phyloP scores from a whole-genome alignment of 805 yeast species.

The Candida dendrica region DNA sequence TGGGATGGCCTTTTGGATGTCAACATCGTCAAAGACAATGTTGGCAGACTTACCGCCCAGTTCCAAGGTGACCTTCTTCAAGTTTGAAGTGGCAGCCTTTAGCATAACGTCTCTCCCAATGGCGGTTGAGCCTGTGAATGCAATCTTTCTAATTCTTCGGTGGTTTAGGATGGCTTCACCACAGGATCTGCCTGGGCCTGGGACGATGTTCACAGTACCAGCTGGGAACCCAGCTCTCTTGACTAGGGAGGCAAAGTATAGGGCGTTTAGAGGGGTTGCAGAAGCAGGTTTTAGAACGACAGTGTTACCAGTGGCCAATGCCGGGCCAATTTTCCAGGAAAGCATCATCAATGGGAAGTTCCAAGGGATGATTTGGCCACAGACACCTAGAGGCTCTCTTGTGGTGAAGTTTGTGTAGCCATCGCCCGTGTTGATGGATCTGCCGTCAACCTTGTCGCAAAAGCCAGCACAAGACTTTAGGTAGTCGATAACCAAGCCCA shows the following conservation, averaged over 20 bases:
- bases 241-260: constrained; percentile 44
- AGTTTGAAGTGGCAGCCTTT: constrained; percentile 51
- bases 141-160: constrained; percentile 51
- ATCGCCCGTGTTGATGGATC: constrained; percentile 40
- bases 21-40: constrained; percentile 55
- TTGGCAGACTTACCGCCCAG: constrained; percentile 68
- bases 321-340: constrained; percentile 65
- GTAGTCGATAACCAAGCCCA: constrained; percentile 37
- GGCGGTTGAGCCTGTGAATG: constrained; percentile 64
- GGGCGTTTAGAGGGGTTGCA: constrained; percentile 60
- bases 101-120: constrained; percentile 56
- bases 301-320: constrained; percentile 60
- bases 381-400: constrained; percentile 62
- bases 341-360: constrained; percentile 64
- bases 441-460: constrained; percentile 45
- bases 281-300: constrained; percentile 60
- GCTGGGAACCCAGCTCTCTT: constrained; percentile 57
- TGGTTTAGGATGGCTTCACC: constrained; percentile 56
- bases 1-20: constrained; percentile 38
- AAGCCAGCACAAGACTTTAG: constrained; percentile 47
- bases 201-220: constrained; percentile 55
- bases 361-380: constrained; percentile 71
- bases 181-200: constrained; percentile 55
- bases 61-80: constrained; percentile 62
- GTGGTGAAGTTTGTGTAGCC: constrained; percentile 47